Evolutionary conservation across 495 filamentous ascomycete species (phyloP), one percentile per base, ranked within the genome.

Genomic region (Podospora fimiseda): DNA sequence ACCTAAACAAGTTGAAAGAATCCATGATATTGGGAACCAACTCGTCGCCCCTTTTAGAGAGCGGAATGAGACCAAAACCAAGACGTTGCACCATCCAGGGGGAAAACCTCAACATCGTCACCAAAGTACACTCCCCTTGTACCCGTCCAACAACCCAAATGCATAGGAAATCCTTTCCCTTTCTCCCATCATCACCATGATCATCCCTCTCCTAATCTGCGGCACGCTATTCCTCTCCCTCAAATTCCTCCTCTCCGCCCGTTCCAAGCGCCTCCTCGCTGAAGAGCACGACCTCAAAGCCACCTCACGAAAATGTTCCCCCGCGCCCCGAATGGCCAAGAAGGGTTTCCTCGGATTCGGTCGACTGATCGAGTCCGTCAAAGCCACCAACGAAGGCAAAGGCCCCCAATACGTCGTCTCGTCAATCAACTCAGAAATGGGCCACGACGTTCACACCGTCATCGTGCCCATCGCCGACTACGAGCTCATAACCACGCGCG

Each of bases 401-500:
- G 58, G 58, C 0, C 61, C 61, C 1, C 58, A 60, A 20, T 52
- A 63, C 24, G 58, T 63, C n/a, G 48, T 60, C 13, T 38, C 53
- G 21, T 38, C 55, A 13, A 23, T 63, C n/a, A 50, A 63, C 52
- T 8, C 21, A n/a, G 61, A 60, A 38, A 52, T 63, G 58, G 61
- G 61, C 43, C 56, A 44, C 15, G 15, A 56, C 39, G 50, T 60
- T 8, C 52, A 63, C 51, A 63, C 61, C 4, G 48, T 44, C 44
- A 9, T 57, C 15, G 58, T 60, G 1, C 55, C 55, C 21, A 63
- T 63, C 33, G 42, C 33, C 18, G 61, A 59, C 50, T 63, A 63
- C 57, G 60, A 70, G 42, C 51, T 67, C 48, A 56, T 82, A 22
- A 61, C 73, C 3, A 85, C 81, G 0, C 67, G 68, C 4, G 85